Evolutionary conservation across 352 stramenopile genomes (phyloP).

Genomic region (Phytopythium mirpurense): DNA sequence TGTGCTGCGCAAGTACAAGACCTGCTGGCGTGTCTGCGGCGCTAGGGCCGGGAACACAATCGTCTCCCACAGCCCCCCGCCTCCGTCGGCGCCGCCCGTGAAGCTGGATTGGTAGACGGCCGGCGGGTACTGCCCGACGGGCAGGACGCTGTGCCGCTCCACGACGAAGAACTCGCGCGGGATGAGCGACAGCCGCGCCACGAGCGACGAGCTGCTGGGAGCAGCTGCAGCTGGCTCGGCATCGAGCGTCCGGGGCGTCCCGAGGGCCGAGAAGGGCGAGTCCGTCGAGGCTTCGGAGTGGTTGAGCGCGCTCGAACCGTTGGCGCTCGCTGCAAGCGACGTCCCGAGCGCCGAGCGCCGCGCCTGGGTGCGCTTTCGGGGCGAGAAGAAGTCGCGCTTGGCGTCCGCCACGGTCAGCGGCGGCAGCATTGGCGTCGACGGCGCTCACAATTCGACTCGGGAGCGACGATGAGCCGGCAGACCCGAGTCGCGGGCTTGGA

Average conservation of each 20-base stretch:
- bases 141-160: constrained; percentile 60
- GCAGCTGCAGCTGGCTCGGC: background rate
- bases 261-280: background rate
- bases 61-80: constrained; percentile 71
- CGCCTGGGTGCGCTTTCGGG: constrained; percentile 17
- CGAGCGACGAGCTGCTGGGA: constrained; percentile 3
- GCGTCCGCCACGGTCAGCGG: constrained; percentile 30
- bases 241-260: background rate
- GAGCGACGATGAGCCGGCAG: too few species aligned
- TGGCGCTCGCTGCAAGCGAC: background rate
- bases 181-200: constrained; percentile 41
- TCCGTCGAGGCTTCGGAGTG: background rate
- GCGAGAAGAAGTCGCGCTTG: constrained; percentile 32
- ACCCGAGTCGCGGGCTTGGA: too few species aligned
- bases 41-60: constrained; percentile 66
- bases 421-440: constrained; percentile 24
- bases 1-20: constrained; percentile 54
- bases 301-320: background rate
- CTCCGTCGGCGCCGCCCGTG: background rate
- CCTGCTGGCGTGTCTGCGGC: constrained; percentile 62
- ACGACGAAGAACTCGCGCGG: constrained; percentile 77
- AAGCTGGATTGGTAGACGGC: constrained; percentile 52
- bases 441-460: too few species aligned
- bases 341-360: constrained; percentile 4
- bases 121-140: constrained; percentile 40